Evolutionary conservation across 2,329 filamentous ascomycete genomes (phyloP).

Genomic region (Blastomyces parvus): DNA sequence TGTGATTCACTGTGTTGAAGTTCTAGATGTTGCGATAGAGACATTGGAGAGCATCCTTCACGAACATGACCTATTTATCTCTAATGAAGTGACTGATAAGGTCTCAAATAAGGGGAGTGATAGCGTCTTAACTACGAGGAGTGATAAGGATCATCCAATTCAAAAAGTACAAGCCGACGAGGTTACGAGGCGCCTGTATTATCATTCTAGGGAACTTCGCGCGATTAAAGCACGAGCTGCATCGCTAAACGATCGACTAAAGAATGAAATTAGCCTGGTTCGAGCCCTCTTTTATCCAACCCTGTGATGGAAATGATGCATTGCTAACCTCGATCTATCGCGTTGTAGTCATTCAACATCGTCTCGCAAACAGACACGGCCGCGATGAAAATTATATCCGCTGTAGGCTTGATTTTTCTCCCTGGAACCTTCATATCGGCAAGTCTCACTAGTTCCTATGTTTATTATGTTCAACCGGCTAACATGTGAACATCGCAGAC

Average conservation of each 20-base stretch:
- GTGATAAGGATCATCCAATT: background rate
- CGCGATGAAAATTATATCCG: conserved; percentile 25
- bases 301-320: background rate
- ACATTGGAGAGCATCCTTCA: conserved; percentile 20
- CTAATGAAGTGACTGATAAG: conserved; percentile 6
- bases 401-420: conserved; percentile 24
- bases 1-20: conserved; percentile 26
- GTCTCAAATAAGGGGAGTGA: no score
- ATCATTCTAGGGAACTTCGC: conserved; percentile 21
- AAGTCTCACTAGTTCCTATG: conserved; percentile 8
- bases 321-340: conserved; percentile 3
- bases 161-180: background rate
- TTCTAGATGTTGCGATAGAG: conserved; percentile 25
- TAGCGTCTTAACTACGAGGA: no score
- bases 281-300: background rate
- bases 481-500: conserved; percentile 16
- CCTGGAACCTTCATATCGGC: conserved; percentile 26
- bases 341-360: conserved; percentile 24
- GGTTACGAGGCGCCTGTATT: conserved; percentile 15
- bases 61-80: conserved; percentile 17
- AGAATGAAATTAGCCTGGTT: conserved; percentile 29
- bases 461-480: background rate
- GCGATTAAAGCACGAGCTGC: conserved; percentile 22
- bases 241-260: conserved; percentile 24
- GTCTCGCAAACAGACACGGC: conserved; percentile 26